These are phyloP conservation scores for Scytalidium sp. DNA, from an alignment of 2,329 filamentous ascomycete species.

Conservation along the genomic window DNA sequence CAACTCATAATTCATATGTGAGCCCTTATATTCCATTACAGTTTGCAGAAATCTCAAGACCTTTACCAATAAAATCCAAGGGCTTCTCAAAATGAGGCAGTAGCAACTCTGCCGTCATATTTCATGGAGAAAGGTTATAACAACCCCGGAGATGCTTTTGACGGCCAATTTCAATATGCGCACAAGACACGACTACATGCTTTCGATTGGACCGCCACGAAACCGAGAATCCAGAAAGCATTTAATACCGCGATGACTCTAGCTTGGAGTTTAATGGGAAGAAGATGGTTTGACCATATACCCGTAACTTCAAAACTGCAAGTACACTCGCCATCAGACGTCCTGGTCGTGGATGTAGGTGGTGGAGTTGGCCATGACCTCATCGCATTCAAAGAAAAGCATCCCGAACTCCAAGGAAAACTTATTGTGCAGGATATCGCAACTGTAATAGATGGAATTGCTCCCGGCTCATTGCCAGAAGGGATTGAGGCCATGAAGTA, in stretches of 20 bases:
- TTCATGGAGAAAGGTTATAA: constrained; percentile 8
- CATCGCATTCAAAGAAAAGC: constrained; percentile 8
- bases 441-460: constrained; percentile 11
- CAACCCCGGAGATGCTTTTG: constrained; percentile 8
- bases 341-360: constrained; percentile 10
- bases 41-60: no score
- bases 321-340: constrained; percentile 1
- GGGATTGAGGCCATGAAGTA: constrained; percentile 25
- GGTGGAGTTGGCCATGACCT: constrained; percentile 14
- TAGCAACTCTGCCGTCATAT: constrained; percentile 7
- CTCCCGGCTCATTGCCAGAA: neutral
- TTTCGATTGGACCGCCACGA: constrained; percentile 12
- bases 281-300: constrained; percentile 9
- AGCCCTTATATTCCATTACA: neutral
- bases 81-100: constrained; percentile 5
- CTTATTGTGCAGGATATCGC: constrained; percentile 19
- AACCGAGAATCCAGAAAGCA: constrained; percentile 9
- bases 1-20: constrained; percentile 2
- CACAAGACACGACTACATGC: constrained; percentile 8
- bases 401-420: constrained; percentile 10
- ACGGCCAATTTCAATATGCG: constrained; percentile 12
- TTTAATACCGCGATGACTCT: constrained; percentile 12
- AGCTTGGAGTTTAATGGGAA: neutral
- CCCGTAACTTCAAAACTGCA: constrained; percentile 4
- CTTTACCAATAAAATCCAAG: neutral